Evolutionary conservation across 2,329 filamentous ascomycete genomes (phyloP).

Genomic region (Colletotrichum nymphaeae): DNA sequence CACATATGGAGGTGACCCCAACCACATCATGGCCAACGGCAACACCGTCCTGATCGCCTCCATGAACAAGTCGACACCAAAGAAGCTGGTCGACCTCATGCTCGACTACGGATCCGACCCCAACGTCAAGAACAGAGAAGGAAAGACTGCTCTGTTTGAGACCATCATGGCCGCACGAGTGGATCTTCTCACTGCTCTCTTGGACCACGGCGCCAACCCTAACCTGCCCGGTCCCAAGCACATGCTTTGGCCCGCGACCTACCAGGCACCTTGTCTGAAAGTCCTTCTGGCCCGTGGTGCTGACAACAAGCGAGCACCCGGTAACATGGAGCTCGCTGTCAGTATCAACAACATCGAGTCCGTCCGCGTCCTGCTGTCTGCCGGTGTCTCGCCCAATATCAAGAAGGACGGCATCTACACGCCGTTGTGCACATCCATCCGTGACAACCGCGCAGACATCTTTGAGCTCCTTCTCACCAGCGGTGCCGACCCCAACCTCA

Average conservation of each 20-base stretch:
- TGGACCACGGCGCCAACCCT: slow-evolving; percentile 71
- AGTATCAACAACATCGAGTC: slow-evolving; percentile 74
- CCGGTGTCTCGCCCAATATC: slow-evolving; percentile 69
- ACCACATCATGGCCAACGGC: slow-evolving; percentile 64
- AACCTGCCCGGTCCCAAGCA: slow-evolving; percentile 78
- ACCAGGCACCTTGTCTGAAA: slow-evolving; percentile 68
- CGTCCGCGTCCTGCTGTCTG: slow-evolving; percentile 66
- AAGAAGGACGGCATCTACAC: slow-evolving; percentile 77
- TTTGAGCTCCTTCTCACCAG: slow-evolving; percentile 67
- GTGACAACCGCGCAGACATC: slow-evolving; percentile 72
- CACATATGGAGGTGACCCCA: slow-evolving; percentile 70
- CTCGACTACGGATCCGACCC: slow-evolving; percentile 70
- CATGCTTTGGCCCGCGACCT: slow-evolving; percentile 73
- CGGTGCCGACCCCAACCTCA: slow-evolving; percentile 72
- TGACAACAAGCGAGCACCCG: slow-evolving; percentile 68
- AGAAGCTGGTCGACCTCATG: slow-evolving; percentile 67
- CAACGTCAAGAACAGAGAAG: slow-evolving; percentile 69
- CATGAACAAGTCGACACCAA: slow-evolving; percentile 69
- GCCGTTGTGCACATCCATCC: slow-evolving; percentile 75
- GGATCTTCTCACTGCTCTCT: slow-evolving; percentile 63
- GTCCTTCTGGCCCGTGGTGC: slow-evolving; percentile 70
- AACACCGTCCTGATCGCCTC: slow-evolving; percentile 70
- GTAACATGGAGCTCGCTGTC: slow-evolving; percentile 72
- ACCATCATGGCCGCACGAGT: slow-evolving; percentile 67
- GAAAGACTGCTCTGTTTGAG: slow-evolving; percentile 72